Conservation (phyloP, 352 stramenopile genomes). For the Globisporangium paroecandrum region DNA sequence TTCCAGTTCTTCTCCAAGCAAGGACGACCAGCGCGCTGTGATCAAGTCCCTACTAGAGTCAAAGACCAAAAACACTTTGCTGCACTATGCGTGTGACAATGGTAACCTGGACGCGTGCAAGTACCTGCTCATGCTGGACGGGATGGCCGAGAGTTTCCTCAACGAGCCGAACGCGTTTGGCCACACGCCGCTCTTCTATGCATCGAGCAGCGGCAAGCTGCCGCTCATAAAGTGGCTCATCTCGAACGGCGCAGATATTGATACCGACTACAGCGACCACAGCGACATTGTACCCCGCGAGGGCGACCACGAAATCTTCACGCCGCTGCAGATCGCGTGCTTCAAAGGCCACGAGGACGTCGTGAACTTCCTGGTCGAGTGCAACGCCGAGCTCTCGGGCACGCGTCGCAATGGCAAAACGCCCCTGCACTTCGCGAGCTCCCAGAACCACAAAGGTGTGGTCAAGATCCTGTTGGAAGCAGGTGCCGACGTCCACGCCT, state of each 20-base stretch:
- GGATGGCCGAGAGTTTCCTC: constrained; percentile 49
- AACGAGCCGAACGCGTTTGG: constrained; percentile 78
- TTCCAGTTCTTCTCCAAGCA: neutral
- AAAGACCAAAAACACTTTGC: constrained; percentile 69
- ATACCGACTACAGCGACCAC: constrained; percentile 74
- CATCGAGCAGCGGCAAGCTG: constrained; percentile 62
- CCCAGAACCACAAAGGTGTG: constrained; percentile 55
- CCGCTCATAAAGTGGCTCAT: constrained; percentile 84
- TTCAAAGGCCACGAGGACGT: constrained; percentile 70
- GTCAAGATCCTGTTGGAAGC: constrained; percentile 69
- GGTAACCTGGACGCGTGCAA: constrained; percentile 83
- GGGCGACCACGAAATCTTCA: constrained; percentile 69
- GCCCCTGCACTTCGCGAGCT: constrained; percentile 63
- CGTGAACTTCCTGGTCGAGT: constrained; percentile 79
- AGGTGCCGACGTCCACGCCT: constrained; percentile 61
- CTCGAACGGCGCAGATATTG: constrained; percentile 80
- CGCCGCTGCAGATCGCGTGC: constrained; percentile 71
- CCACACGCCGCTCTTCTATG: constrained; percentile 80
- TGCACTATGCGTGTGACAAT: constrained; percentile 82
- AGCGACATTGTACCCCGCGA: constrained; percentile 44
- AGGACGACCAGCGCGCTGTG: constrained; percentile 9
- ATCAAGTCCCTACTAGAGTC: constrained; percentile 49
- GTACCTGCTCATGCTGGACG: constrained; percentile 70
- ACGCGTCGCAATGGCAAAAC: constrained; percentile 71
- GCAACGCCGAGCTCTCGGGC: constrained; percentile 70